phyloP scores from a whole-genome alignment of 805 yeast species.

The Debaryomyces prosopidis region DNA sequence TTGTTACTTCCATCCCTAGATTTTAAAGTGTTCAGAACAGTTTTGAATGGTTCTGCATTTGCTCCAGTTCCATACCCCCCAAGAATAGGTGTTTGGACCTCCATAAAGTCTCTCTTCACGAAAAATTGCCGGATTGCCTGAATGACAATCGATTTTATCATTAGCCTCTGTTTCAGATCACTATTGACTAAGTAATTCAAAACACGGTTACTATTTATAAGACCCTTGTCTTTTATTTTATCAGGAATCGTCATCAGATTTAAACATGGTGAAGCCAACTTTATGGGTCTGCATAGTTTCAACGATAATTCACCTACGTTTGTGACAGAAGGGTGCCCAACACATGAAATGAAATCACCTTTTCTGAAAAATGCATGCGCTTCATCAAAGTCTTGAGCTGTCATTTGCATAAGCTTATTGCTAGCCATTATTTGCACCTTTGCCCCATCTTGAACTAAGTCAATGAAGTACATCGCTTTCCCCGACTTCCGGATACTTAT shows the following conservation, averaged over 20 bases:
- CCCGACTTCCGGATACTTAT: slow-evolving; percentile 62
- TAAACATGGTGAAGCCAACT: slow-evolving; percentile 66
- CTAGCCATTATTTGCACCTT: slow-evolving; percentile 65
- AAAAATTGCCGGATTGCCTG: slow-evolving; percentile 59
- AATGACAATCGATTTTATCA: slow-evolving; percentile 57
- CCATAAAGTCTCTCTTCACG: slow-evolving; percentile 57
- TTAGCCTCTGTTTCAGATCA: slow-evolving; percentile 44
- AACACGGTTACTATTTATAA: slow-evolving; percentile 67
- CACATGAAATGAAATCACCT: slow-evolving; percentile 71
- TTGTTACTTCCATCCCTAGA: slow-evolving; percentile 23
- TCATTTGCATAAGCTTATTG: slow-evolving; percentile 45
- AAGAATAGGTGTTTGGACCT: slow-evolving; percentile 87
- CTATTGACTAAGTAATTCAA: slow-evolving; percentile 69
- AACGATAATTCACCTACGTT: slow-evolving; percentile 78
- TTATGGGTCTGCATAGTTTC: slow-evolving; percentile 50
- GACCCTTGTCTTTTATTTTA: slow-evolving; percentile 51
- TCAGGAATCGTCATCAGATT: slow-evolving; percentile 51
- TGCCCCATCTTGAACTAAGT: slow-evolving; percentile 58
- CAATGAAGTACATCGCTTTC: slow-evolving; percentile 68
- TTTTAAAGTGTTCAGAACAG: slow-evolving; percentile 43
- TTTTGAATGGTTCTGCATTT: slow-evolving; percentile 81
- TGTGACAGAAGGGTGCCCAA: slow-evolving; percentile 75
- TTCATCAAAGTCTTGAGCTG: slow-evolving; percentile 43
- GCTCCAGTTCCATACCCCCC: slow-evolving; percentile 84
- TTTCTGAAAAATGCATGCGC: slow-evolving; percentile 48